phyloP scores from a whole-genome alignment of 768 basidiomycete genomes.

The Suillus spraguei region DNA sequence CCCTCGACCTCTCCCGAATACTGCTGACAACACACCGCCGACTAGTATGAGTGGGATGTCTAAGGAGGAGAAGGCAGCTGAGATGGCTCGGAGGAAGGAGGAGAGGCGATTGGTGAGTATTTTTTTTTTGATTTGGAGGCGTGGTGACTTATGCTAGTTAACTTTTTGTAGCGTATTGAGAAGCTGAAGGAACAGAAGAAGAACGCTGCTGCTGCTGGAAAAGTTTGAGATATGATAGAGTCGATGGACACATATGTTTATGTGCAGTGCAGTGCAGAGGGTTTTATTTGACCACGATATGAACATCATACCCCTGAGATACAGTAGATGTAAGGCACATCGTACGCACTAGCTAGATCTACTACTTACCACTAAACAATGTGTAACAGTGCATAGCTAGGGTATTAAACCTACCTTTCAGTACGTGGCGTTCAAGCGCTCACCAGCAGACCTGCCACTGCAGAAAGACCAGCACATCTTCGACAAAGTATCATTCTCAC shows the following conservation, averaged over 20 bases:
- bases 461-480: too few relatives aligned
- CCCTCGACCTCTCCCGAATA: conserved; percentile 13
- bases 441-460: too few relatives aligned
- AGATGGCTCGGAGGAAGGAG: conserved; percentile 90
- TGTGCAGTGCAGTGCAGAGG: background rate
- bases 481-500: too few relatives aligned
- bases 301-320: background rate
- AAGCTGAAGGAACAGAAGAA: conserved; percentile 83
- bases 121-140: conserved; percentile 1
- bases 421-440: too few relatives aligned
- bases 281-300: background rate
- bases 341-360: background rate
- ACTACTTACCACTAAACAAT: background rate
- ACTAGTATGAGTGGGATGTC: conserved; percentile 52
- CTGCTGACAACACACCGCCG: conserved; percentile 17
- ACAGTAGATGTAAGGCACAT: too few relatives aligned
- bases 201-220: conserved; percentile 29
- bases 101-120: conserved; percentile 81
- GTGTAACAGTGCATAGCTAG: background rate
- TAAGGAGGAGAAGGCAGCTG: conserved; percentile 93
- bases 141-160: conserved; percentile 2
- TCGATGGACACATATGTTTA: background rate
- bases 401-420: too few relatives aligned
- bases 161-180: conserved; percentile 61
- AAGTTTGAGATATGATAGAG: background rate